These are phyloP conservation scores for Magnusiomyces magnusii DNA, from an alignment of 1,139 yeast species.

Conservation along the genomic window DNA sequence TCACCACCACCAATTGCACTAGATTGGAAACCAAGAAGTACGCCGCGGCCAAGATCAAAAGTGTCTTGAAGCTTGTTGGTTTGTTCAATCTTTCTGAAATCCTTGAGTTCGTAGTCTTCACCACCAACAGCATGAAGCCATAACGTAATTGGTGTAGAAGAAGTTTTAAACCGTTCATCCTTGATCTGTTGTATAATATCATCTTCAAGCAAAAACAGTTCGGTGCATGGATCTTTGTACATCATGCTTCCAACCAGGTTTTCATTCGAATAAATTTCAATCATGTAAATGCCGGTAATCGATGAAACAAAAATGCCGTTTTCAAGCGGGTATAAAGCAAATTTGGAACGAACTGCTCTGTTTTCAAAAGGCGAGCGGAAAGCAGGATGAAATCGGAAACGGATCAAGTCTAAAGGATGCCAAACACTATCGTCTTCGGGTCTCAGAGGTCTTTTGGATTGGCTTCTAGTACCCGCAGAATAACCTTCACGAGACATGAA, in stretches of 20 bases:
- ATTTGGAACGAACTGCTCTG: constrained; percentile 33
- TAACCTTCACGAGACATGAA: constrained; percentile 65
- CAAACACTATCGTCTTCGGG: constrained; percentile 73
- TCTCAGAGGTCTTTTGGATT: constrained; percentile 41
- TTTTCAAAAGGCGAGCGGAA: constrained; percentile 65
- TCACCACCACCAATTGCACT: constrained; percentile 24
- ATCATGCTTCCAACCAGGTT: constrained; percentile 57
- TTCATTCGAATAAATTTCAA: constrained; percentile 59
- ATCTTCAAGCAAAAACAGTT: constrained; percentile 43
- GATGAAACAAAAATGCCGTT: constrained; percentile 47
- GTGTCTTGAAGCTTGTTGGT: constrained; percentile 16
- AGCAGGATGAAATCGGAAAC: constrained; percentile 75
- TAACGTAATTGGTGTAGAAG: constrained; percentile 36
- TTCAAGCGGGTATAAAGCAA: constrained; percentile 41
- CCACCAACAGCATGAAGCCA: constrained; percentile 40
- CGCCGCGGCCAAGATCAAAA: constrained; percentile 14
- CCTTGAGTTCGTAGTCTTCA: constrained; percentile 27
- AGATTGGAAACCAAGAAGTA: constrained; percentile 19
- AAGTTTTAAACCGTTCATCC: constrained; percentile 16
- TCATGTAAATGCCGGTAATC: constrained; percentile 58
- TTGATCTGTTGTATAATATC: constrained; percentile 38
- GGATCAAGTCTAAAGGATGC: constrained; percentile 71
- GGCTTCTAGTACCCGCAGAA: constrained; percentile 46
- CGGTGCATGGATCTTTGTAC: constrained; percentile 53
- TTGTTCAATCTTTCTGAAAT: constrained; percentile 22